These are phyloP conservation scores for Aspergillus arachidicola DNA, from an alignment of 2,329 filamentous ascomycete genomes.

Conservation along the genomic window DNA sequence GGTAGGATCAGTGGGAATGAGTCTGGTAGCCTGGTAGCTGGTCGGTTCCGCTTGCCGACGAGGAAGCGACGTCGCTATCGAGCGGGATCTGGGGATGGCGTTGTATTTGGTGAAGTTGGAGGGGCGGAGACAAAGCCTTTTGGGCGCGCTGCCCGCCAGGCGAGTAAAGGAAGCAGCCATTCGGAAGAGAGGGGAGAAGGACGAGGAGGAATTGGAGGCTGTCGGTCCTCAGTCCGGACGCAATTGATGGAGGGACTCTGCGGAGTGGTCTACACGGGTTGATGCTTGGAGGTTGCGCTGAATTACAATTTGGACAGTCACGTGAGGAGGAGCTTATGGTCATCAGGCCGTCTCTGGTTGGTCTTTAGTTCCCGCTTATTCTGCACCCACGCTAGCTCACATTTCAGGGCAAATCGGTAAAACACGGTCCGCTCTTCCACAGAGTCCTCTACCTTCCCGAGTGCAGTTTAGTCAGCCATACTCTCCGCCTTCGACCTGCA, in stretches of 20 bases:
- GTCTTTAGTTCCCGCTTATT: constrained; percentile 24
- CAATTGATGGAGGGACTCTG: constrained; percentile 38
- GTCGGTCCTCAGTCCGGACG: constrained; percentile 40
- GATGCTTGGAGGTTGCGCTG: constrained; percentile 35
- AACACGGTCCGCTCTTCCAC: neutral
- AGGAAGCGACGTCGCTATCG: constrained; percentile 58
- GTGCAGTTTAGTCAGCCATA: constrained; percentile 22
- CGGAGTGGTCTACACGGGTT: constrained; percentile 32
- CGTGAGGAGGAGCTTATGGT: constrained; percentile 37
- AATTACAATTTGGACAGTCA: constrained; percentile 39
- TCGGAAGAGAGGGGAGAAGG: constrained; percentile 27
- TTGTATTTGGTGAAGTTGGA: constrained; percentile 47
- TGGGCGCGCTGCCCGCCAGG: constrained; percentile 61
- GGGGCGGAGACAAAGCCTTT: constrained; percentile 60
- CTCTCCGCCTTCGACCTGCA: constrained; percentile 29
- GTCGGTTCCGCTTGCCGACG: constrained; percentile 56
- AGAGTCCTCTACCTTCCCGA: neutral
- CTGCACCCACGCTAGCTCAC: constrained; percentile 11
- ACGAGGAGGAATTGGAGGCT: constrained; percentile 26
- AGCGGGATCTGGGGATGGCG: constrained; percentile 52
- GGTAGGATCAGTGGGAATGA: constrained; percentile 60
- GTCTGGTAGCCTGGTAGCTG: constrained; percentile 53
- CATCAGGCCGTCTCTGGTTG: constrained; percentile 40
- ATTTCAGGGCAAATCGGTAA: neutral
- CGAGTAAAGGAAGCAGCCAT: constrained; percentile 66